Base-by-base conservation (phyloP, 2,329 filamentous ascomycete genomes). In the Cryphonectria parasitica region DNA sequence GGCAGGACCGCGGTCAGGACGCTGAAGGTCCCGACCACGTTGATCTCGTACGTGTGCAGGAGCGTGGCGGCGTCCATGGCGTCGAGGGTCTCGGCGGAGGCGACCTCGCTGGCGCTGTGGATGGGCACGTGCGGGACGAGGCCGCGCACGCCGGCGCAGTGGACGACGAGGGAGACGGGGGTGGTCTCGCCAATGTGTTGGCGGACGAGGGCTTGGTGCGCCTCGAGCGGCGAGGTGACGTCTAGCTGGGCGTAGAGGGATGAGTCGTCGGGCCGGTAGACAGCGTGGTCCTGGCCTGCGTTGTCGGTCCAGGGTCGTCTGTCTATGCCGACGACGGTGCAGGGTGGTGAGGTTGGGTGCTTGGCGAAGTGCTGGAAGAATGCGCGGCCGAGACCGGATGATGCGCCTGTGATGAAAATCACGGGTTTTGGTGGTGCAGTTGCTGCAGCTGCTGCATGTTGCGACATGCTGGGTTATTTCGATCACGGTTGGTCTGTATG, bases 111-210 rank as follows among this genome's bases (percentile, higher is more conserved):
- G 0, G 70, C 67, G 31, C 19, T 67, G 17, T 0, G 31, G 5
- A 72, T 34, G 17, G 31, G 39, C 3, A 72, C 68, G 4, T 49
- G 11, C 34, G 70, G 70, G 10, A 67, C 70, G 4, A 72, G 68
- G 11, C 70, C 70, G 34, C 70, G 70, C 36, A 72, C 60, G 49
- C 70, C 70, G 7, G 70, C 70, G 60, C 70, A 70, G 61, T 72
- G 70, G 22, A 72, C 17, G 64, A 72, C 67, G 64, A 72, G 70
- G n/a, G 19, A 3, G 5, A 72, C 1, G 2, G 70, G 70, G 3
- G 61, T n/a, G 3, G 43, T 28, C 5, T 54, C 60, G 68, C 64
- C 25, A n/a, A 70, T 34, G 39, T 66, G 65, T 5, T 13, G 45
- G 41, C 61, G 52, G 17, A 52, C 4, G 64, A 66, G 22, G 17